A percentile compares a stretch with the other conserved stretches of the same genome.
Conservation (phyloP, 345 rosid species). For the Clarkia xantiana region DNA sequence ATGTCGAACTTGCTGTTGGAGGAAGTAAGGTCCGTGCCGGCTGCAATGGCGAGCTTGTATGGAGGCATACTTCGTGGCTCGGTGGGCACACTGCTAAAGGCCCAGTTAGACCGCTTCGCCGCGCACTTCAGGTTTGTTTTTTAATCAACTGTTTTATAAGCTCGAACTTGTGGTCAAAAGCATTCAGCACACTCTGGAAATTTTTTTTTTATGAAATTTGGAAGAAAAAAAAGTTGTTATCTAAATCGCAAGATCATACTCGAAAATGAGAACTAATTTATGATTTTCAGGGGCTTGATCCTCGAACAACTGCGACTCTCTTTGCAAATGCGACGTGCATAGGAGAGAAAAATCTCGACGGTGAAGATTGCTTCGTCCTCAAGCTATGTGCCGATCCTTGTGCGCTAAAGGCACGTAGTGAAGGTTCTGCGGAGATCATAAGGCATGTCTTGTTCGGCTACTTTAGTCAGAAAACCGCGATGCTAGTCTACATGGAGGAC, state of each 20-base stretch:
- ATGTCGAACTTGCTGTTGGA: slow-evolving; percentile 27
- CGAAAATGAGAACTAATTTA: no score
- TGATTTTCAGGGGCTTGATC: slow-evolving; percentile 20
- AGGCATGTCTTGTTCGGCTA: slow-evolving; percentile 21
- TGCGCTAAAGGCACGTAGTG: slow-evolving; percentile 20
- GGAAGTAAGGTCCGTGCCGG: slow-evolving; percentile 28
- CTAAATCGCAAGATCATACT: no score
- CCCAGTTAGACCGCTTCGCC: slow-evolving; percentile 27
- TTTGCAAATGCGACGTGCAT: slow-evolving; percentile 12
- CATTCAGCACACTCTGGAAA: no score
- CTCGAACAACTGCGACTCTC: slow-evolving; percentile 19
- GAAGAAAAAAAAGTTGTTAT: no score
- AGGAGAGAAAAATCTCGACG: slow-evolving; percentile 17
- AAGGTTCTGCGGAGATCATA: slow-evolving; percentile 14
- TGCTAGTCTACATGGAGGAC: slow-evolving; percentile 20
- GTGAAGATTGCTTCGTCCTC: slow-evolving; percentile 20
- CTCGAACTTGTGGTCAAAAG: no score
- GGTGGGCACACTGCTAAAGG: slow-evolving; percentile 25
- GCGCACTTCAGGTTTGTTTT: slow-evolving; percentile 34
- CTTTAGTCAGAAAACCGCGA: slow-evolving; percentile 21
- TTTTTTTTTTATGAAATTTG: no score
- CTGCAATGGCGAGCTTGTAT: slow-evolving; percentile 28
- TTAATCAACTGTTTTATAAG: no score
- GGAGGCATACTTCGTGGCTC: slow-evolving; percentile 38
- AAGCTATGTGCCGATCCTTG: slow-evolving; percentile 20